Percentiles rank a stretch among this genome's conserved stretches.
These are phyloP conservation scores for Pseudoscleropodium purum DNA, from an alignment of 225 moss, liverwort and hornwort genomes.

Conservation along the genomic window DNA sequence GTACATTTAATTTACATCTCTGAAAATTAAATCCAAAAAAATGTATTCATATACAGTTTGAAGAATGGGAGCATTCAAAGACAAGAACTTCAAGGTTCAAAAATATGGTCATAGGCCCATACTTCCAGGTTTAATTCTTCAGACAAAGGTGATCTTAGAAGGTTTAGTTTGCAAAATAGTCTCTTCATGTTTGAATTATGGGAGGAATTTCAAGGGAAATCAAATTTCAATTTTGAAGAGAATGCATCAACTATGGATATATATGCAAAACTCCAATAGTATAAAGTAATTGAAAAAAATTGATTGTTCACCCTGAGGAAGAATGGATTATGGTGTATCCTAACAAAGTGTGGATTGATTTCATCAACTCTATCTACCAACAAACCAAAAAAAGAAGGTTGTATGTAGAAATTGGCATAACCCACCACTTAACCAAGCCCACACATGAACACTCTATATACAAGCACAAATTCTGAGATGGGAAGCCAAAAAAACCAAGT, in stretches of 20 bases:
- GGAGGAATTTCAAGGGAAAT: background rate
- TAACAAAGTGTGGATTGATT: no score
- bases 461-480: no score
- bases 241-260: background rate
- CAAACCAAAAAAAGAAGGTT: no score
- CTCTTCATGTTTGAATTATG: background rate
- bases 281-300: background rate
- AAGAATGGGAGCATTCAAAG: background rate
- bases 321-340: background rate
- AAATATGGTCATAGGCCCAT: background rate
- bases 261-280: background rate
- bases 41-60: no score
- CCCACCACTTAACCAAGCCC: no score
- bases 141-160: background rate
- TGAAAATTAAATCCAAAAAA: background rate
- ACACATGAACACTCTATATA: no score
- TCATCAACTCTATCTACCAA: no score
- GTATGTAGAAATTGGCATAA: no score
- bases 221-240: background rate
- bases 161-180: background rate
- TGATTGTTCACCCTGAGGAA: no score
- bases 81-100: background rate
- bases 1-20: background rate
- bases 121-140: background rate
- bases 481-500: no score